Evolutionary conservation across 2,329 filamentous ascomycete species (phyloP), one percentile per base, ranked within the genome.

Genomic region (Taxawa tesnikishii): DNA sequence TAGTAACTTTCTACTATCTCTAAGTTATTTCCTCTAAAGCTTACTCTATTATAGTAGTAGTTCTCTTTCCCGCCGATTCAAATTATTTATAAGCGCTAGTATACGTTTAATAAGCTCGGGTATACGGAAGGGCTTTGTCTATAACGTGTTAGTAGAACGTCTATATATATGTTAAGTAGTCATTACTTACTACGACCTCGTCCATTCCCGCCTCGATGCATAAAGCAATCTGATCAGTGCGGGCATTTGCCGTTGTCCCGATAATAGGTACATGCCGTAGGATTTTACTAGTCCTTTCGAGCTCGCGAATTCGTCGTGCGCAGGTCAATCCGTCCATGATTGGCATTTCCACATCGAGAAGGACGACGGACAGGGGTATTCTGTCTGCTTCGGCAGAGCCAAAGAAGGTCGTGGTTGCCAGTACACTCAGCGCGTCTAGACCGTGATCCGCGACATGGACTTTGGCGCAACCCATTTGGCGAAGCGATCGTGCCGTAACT

Each of bases 271-370:
- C 70, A 46, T 83, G 78, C 29, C 63, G 59, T n/a, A 66, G 60
- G 28, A 82, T 68, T 15, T 65, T 68, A 12, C 73, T 72, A 31
- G 70, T 63, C 27, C 57, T 57, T 49, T 87, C 78, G n/a, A 81
- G 59, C 38, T 77, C 67, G 11, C 82, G 68, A 31, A 88, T 84
- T 36, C 63, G 70, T 24, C 68, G 65, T 6, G 79, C 74, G 41
- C 79, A 83, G 2, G 78, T 78, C 52, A 82, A 70, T 23, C 82
- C 82, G 46, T 87, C 79, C 80, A 85, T 84, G 26, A 84, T 67
- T 1, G 81, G 81, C 81, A 87, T 87, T 47, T 85, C 80, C 29
- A 84, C 64, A 48, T 87, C 82, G 79, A 87, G 84, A 6, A 87
- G 54, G 11, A 87, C 75, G 28, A 84, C 43, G 17, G 46, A 49